Evolutionary conservation across 2,329 filamentous ascomycete species (phyloP), one percentile per base, ranked within the genome.

Genomic region (Nemania bipapillata): DNA sequence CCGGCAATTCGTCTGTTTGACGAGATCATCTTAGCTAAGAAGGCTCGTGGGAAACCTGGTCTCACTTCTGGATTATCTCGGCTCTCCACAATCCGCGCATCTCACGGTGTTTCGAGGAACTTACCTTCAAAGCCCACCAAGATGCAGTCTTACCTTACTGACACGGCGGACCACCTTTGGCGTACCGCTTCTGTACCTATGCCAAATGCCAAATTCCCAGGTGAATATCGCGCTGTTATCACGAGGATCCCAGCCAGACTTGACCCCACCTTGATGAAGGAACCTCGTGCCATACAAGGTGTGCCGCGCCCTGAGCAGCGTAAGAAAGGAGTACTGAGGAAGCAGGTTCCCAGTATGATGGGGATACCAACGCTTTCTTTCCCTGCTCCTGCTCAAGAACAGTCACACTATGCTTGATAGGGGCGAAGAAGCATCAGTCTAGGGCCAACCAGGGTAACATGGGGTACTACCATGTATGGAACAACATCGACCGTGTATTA

Each of bases 271-370:
- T 84, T 97, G 54, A 97, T 98, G 93, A 93, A 93, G 79, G 94
- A 97, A 80, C 94, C 94, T 32, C 88, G 94, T 66, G 90, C 92
- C 70, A 95, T 97, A 45, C 93, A 97, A 79, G 94, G 94, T 40
- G 90, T 94, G n/a, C 94, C 94, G 26, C 83, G 87, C 37, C 84
- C 86, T 20, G 86, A 87, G 66, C 83, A 84, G 64, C 82, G 84
- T 35, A 81, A 81, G 7, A 82, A 82, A 45, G 84, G 85, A 30
- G 79, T 89, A 56, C 75, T 86, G 61, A 79, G 87, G 71, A 89
- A 89, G 76, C 86, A 89, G 74, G 87, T 89, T 26, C 78, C 78
- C n/a, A 78, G 77, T 63, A 79, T 79, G 78, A 74, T 79, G 73
- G 74, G 73, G 5, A 60, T 77, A 26, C 67, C 75, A 28, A 73